phyloP scores from a whole-genome alignment of 257 asterid genomes.

The Solanum dulcamara region DNA sequence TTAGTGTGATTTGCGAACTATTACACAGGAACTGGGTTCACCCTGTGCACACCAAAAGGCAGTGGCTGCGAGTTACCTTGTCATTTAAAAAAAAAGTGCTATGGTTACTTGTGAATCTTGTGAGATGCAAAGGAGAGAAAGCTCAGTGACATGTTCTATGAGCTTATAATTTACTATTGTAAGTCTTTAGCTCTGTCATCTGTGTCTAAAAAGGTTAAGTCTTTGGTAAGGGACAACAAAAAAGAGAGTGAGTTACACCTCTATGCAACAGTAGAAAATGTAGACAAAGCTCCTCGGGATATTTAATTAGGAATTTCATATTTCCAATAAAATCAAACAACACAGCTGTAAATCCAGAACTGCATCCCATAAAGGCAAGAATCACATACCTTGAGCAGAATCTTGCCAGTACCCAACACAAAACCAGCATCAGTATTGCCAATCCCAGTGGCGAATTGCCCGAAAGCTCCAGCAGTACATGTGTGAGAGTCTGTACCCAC shows the following conservation, averaged over 20 bases:
- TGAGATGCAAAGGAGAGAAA: not conserved
- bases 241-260: not conserved
- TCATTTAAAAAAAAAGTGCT: no score
- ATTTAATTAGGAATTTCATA: not conserved
- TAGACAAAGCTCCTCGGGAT: not conserved
- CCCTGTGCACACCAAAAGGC: no score
- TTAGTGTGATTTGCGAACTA: no score
- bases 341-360: not conserved
- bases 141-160: not conserved
- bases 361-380: not conserved
- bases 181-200: not conserved
- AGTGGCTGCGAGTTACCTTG: no score
- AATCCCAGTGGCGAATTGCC: conserved; percentile 93
- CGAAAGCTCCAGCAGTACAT: conserved; percentile 98
- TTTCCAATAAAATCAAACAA: not conserved
- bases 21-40: no score
- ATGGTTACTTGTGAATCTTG: not conserved
- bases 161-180: not conserved
- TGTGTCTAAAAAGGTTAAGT: not conserved
- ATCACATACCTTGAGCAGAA: conserved; percentile 73
- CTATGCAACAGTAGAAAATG: not conserved
- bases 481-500: conserved; percentile 95
- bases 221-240: not conserved
- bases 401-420: conserved; percentile 91
- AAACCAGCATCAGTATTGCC: conserved; percentile 98